These are phyloP conservation scores for Morella rubra DNA, from an alignment of 306 rosid species.

Conservation along the genomic window DNA sequence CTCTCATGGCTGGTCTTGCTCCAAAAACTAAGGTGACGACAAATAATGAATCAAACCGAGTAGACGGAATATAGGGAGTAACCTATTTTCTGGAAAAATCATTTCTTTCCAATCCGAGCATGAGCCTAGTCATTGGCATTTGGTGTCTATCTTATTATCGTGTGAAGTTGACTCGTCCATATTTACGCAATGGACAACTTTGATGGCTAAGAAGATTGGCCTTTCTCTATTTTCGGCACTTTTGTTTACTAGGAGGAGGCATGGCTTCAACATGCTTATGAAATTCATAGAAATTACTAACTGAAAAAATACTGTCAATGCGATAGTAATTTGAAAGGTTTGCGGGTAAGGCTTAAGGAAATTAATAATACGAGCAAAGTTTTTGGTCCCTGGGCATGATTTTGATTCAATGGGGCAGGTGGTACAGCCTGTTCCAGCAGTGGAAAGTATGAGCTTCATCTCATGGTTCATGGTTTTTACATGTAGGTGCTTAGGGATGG, in stretches of 20 bases:
- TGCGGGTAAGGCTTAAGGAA: background rate
- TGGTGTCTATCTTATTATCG: background rate
- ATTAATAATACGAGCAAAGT: background rate
- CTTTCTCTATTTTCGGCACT: background rate
- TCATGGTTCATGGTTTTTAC: conserved; percentile 17
- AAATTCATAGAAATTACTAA: background rate
- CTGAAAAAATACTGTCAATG: background rate
- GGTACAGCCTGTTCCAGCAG: conserved; percentile 4
- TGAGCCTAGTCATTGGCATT: background rate
- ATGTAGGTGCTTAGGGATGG: conserved; percentile 92
- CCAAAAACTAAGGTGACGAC: conserved; percentile 84
- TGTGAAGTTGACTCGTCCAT: background rate
- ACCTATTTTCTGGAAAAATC: background rate
- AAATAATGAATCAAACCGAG: background rate
- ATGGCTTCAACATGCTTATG: background rate
- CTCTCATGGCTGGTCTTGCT: conserved; percentile 99
- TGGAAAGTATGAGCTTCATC: conserved; percentile 10
- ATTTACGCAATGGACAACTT: background rate
- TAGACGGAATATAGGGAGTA: background rate
- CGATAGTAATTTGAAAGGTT: background rate
- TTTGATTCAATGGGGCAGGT: background rate
- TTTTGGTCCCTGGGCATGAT: background rate
- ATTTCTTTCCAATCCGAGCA: background rate
- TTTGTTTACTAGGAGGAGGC: conserved; percentile 2
- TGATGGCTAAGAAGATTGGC: background rate